Percentiles rank a stretch among this genome's conserved stretches.
phyloP scores from a whole-genome alignment of 225 moss, liverwort and hornwort genomes.

The Marchantia paleacea region DNA sequence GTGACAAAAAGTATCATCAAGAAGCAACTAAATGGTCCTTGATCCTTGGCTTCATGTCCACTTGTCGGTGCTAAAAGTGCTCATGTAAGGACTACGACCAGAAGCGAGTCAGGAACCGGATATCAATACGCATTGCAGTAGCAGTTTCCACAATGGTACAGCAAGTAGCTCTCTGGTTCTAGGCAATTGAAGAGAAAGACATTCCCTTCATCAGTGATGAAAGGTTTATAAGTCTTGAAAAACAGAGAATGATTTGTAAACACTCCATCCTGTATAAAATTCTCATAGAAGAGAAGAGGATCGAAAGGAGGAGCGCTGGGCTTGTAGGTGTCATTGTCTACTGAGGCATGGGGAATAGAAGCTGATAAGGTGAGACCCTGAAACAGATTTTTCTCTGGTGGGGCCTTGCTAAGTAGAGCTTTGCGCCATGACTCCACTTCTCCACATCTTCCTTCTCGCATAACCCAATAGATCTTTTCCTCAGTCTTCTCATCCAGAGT shows the following conservation, averaged over 20 bases:
- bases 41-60: too few species aligned
- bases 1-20: too few species aligned
- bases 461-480: background rate
- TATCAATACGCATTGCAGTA: too few species aligned
- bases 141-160: background rate
- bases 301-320: constrained; percentile 5
- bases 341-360: background rate
- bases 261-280: background rate
- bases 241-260: background rate
- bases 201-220: background rate
- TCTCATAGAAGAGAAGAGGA: background rate
- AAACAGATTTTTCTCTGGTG: background rate
- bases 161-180: background rate
- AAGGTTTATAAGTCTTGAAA: background rate
- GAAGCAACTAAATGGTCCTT: too few species aligned
- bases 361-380: background rate
- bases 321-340: background rate
- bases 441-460: background rate
- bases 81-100: too few species aligned
- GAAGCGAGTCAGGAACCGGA: too few species aligned
- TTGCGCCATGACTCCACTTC: background rate
- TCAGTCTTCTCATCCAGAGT: background rate
- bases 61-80: too few species aligned
- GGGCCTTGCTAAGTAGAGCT: too few species aligned
- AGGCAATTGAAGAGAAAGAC: background rate